Base-by-base conservation (phyloP, 192 early-diverging fungal genomes). In the Pecoramyces ruminantium region DNA sequence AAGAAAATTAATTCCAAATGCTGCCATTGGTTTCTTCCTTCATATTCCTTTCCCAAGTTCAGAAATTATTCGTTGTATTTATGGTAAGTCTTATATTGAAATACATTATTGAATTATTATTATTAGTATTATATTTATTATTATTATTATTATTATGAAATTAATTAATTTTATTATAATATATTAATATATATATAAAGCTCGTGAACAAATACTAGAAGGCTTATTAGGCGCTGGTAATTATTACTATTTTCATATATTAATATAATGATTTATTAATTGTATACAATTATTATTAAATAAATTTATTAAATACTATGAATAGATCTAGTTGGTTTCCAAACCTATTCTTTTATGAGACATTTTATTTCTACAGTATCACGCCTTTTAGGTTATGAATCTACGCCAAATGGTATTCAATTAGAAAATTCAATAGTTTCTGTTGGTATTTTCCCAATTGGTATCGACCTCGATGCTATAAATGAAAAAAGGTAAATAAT, bases 21-120 rank as follows among this genome's bases (percentile, higher is more conserved):
- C 96, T 34, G 94, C 91, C 30, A 95, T 98, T 79, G 97, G 96
- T 2, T 97, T 98, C 86, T 98, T 97, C 82, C 84, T 98, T 80
- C 97, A 98, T 84, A 95, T 97, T 67, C 97, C 97, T 0, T 98
- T 98, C 85, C 97, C 97, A 29, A 94, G 92, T 85, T 95, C 94
- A 14, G 97, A 98, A 84, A 92, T 98, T 78, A 97, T 97, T 86
- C 89, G 96, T 78, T 96, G 95, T 82, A 84, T 98, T 77, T 94
- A 93, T 87, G 91, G 83, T 83, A 40, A 77, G 92, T n/a, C 12
- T 79, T n/a, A n/a, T n/a, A n/a, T n/a, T n/a, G n/a, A n/a, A n/a
- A n/a, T n/a, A n/a, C n/a, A n/a, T n/a, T n/a, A n/a, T 40, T 29
- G 16, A 3, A n/a, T n/a, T n/a, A n/a, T n/a, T n/a, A n/a, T n/a